Conservation (phyloP, 768 basidiomycete genomes). For the Dentipellis sp. region DNA sequence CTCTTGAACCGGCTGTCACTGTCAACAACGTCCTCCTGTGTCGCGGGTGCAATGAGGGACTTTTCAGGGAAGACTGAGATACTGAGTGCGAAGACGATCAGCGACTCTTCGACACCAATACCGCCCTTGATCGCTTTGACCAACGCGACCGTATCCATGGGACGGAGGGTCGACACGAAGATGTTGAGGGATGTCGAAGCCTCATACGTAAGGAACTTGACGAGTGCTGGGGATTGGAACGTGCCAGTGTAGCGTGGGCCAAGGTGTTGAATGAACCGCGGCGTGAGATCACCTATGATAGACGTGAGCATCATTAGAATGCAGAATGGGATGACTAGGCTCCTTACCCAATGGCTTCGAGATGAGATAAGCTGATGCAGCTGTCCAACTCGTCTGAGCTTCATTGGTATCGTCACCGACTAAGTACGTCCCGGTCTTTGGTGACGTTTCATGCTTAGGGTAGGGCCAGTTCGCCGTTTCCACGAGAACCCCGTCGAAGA, state of each 20-base stretch:
- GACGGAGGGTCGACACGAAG: conserved; percentile 43
- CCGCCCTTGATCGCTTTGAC: conserved; percentile 44
- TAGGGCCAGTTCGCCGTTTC: conserved; percentile 59
- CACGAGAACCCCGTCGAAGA: conserved; percentile 60
- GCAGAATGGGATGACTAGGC: background rate
- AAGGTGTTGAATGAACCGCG: conserved; percentile 70
- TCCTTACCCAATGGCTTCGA: conserved; percentile 45
- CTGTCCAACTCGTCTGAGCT: conserved; percentile 52
- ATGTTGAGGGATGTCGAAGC: conserved; percentile 79
- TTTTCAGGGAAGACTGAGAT: conserved; percentile 18
- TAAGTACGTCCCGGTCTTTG: conserved; percentile 32
- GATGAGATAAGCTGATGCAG: conserved; percentile 58
- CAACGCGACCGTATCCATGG: conserved; percentile 27
- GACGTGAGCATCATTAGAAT: background rate
- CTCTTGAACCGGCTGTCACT: conserved; percentile 7
- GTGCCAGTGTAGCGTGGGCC: conserved; percentile 71
- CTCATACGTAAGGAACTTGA: conserved; percentile 78
- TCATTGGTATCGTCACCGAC: conserved; percentile 45
- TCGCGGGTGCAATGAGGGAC: conserved; percentile 4
- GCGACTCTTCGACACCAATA: conserved; percentile 30
- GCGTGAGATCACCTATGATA: conserved; percentile 53
- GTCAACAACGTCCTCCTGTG: background rate
- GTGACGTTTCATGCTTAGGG: conserved; percentile 38
- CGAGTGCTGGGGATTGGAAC: conserved; percentile 63
- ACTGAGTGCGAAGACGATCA: conserved; percentile 30